These are phyloP conservation scores for Prunus dulcis DNA, from an alignment of 306 rosid species.

Conservation along the genomic window DNA sequence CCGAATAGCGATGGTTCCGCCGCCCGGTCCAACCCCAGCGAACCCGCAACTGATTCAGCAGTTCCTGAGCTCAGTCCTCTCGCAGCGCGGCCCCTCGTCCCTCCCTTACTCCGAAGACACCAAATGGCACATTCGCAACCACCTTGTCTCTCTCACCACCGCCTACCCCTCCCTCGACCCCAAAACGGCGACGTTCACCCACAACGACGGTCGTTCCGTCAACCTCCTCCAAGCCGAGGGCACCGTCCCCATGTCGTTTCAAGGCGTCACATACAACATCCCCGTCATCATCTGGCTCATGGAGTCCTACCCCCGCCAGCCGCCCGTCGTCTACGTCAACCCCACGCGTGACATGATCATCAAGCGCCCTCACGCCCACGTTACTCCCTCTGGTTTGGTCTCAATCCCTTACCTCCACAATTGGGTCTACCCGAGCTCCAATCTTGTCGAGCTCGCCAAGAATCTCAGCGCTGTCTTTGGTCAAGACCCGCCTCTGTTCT, in stretches of 20 bases:
- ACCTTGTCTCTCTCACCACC: constrained; percentile 55
- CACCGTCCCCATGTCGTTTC: constrained; percentile 74
- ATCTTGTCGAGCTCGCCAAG: constrained; percentile 55
- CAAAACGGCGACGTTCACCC: constrained; percentile 82
- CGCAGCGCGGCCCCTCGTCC: constrained; percentile 92
- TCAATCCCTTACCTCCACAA: constrained; percentile 60
- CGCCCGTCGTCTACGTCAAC: constrained; percentile 82
- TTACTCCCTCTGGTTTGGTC: constrained; percentile 81
- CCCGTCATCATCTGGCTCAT: constrained; percentile 88
- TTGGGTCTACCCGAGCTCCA: constrained; percentile 84
- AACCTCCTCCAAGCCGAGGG: constrained; percentile 93
- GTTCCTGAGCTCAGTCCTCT: constrained; percentile 87
- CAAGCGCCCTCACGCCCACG: constrained; percentile 78
- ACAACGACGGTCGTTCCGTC: constrained; percentile 92
- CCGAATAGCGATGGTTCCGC: constrained; percentile 3
- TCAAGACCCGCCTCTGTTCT: constrained; percentile 77
- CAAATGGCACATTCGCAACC: constrained; percentile 93
- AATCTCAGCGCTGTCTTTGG: constrained; percentile 50
- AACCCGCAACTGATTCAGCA: constrained; percentile 48
- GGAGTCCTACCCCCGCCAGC: constrained; percentile 89
- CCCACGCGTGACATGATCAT: constrained; percentile 96
- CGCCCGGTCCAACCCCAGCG: not conserved
- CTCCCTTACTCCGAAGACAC: constrained; percentile 82
- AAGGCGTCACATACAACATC: constrained; percentile 78
- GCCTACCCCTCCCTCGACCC: constrained; percentile 69